A percentile compares a stretch with the other conserved stretches of the same genome.
phyloP scores from a whole-genome alignment of 1,284 basidiomycete genomes.

The Ganoderma leucocontextum region DNA sequence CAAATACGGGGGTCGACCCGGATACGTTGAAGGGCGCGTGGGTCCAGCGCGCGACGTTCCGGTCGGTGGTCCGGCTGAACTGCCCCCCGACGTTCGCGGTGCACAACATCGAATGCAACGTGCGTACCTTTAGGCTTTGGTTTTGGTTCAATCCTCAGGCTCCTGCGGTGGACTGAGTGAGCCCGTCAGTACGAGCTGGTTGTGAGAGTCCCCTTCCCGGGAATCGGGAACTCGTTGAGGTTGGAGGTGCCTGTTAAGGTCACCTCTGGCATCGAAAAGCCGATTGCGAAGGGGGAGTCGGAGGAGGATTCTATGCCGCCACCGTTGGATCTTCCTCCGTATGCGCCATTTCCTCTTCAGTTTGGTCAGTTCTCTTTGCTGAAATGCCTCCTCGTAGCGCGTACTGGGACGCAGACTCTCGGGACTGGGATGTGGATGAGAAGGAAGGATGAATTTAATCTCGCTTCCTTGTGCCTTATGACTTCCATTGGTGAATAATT shows the following conservation, averaged over 20 bases:
- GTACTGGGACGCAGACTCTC: conserved; percentile 15
- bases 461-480: neutral
- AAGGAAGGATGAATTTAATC: conserved; percentile 1
- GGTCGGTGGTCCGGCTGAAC: conserved; percentile 18
- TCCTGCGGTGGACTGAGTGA: no score
- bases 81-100: conserved; percentile 24
- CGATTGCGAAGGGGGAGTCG: conserved; percentile 6
- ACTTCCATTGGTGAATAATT: neutral
- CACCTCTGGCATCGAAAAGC: conserved; percentile 22
- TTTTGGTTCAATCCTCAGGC: no score
- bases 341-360: neutral
- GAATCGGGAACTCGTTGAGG: conserved; percentile 24
- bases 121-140: conserved; percentile 11
- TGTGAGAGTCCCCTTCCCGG: conserved; percentile 30
- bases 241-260: conserved; percentile 22
- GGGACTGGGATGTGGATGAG: conserved; percentile 14
- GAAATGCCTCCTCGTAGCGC: neutral
- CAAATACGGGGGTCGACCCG: no score
- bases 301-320: neutral
- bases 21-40: conserved; percentile 20
- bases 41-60: conserved; percentile 23
- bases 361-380: neutral
- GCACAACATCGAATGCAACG: conserved; percentile 15
- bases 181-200: conserved; percentile 13
- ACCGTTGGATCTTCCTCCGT: conserved; percentile 19